Conservation (phyloP, 1,284 basidiomycete genomes). For the Microbotryum intermedium region DNA sequence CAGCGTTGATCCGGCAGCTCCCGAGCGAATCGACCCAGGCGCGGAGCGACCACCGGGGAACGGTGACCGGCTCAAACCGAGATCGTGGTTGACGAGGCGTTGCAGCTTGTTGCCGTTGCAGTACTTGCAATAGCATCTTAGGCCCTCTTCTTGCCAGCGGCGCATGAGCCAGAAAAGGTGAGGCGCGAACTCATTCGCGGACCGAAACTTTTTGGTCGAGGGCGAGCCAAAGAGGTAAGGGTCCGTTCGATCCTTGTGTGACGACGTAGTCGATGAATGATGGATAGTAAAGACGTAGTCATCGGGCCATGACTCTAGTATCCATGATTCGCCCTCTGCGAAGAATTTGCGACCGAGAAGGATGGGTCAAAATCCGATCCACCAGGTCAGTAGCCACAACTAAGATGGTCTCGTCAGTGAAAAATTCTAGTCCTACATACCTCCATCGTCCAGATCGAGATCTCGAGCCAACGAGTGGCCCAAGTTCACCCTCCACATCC, state of each 20-base stretch:
- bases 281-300: constrained; percentile 66
- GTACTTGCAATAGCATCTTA: constrained; percentile 65
- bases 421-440: no score
- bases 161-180: constrained; percentile 68
- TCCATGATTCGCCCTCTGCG: constrained; percentile 46
- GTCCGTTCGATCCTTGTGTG: constrained; percentile 54
- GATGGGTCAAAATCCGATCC: no score
- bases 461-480: constrained; percentile 4
- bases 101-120: constrained; percentile 53
- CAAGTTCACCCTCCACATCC: not conserved
- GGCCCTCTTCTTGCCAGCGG: constrained; percentile 45
- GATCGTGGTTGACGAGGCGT: constrained; percentile 53
- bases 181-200: constrained; percentile 66
- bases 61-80: constrained; percentile 40
- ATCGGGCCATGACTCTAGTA: constrained; percentile 55
- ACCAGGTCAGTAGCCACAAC: no score
- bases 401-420: no score
- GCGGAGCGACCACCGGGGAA: no score
- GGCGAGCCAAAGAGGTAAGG: constrained; percentile 58
- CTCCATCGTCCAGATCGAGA: not conserved
- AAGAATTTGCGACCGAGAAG: no score
- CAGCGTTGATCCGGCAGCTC: constrained; percentile 34
- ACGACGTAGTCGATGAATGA: constrained; percentile 45
- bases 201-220: constrained; percentile 54
- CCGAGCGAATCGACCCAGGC: no score